A percentile compares a stretch with the other conserved stretches of the same genome.
Evolutionary conservation across 2,329 filamentous ascomycete species (phyloP).

Genomic region (Fusarium agapanthi): DNA sequence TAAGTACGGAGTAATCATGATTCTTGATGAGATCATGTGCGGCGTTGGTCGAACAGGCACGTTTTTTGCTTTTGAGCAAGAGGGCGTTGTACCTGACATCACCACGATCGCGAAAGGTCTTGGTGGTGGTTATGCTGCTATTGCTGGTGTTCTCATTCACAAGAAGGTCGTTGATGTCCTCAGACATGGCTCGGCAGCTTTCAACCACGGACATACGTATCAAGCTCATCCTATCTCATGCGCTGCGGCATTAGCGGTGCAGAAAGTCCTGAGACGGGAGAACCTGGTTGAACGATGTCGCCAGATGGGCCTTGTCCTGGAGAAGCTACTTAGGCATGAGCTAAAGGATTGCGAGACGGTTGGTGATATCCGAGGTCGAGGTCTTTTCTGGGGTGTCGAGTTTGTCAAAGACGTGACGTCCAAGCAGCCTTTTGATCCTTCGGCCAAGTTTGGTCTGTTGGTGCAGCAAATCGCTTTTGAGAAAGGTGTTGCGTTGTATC

Average conservation of each 20-base stretch:
- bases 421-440: conserved; percentile 48
- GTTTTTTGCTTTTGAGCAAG: conserved; percentile 66
- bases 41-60: conserved; percentile 63
- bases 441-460: conserved; percentile 39
- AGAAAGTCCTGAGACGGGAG: conserved; percentile 65
- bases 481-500: conserved; percentile 62
- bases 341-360: background rate
- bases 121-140: conserved; percentile 60
- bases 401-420: conserved; percentile 50
- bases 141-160: conserved; percentile 69
- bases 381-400: conserved; percentile 58
- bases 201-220: conserved; percentile 67
- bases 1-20: conserved; percentile 64
- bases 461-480: conserved; percentile 45
- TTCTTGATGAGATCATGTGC: conserved; percentile 69
- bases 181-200: conserved; percentile 46
- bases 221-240: conserved; percentile 69
- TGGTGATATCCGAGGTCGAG: conserved; percentile 15
- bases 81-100: conserved; percentile 31
- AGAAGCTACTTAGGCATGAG: background rate
- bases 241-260: conserved; percentile 69
- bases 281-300: conserved; percentile 67
- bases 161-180: conserved; percentile 57
- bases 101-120: conserved; percentile 59
- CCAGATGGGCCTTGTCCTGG: conserved; percentile 54